phyloP scores from a whole-genome alignment of 1,139 yeast genomes.

The Lodderomyces margitis region DNA sequence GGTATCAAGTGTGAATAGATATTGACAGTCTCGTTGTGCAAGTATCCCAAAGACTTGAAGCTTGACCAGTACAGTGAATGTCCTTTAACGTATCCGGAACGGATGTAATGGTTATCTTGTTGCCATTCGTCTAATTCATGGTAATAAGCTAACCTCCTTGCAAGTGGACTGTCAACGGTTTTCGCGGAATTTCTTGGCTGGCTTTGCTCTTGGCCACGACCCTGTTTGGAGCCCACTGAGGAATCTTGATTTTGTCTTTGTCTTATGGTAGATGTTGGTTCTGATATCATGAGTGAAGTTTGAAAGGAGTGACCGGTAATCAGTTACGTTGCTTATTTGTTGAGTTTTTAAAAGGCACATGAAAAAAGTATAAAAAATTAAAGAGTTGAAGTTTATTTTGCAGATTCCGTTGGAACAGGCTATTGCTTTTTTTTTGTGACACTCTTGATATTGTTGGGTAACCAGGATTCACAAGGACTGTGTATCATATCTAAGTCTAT shows the following conservation, averaged over 20 bases:
- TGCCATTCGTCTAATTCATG: constrained; percentile 77
- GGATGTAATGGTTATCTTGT: constrained; percentile 76
- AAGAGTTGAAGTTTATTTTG: too few species aligned
- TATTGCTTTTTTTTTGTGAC: too few species aligned
- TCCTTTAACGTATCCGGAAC: constrained; percentile 71
- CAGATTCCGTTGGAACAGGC: too few species aligned
- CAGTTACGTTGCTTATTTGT: too few species aligned
- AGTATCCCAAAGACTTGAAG: constrained; percentile 54
- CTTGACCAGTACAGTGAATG: constrained; percentile 56
- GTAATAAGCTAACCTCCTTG: constrained; percentile 22
- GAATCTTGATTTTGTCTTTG: neutral
- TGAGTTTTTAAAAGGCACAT: too few species aligned
- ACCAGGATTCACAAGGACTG: too few species aligned
- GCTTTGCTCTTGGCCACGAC: neutral
- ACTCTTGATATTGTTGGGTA: too few species aligned
- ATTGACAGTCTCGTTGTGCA: constrained; percentile 87
- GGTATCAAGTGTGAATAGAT: constrained; percentile 82
- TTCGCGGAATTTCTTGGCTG: neutral
- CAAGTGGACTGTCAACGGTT: neutral
- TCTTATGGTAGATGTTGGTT: neutral
- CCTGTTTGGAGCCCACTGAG: neutral
- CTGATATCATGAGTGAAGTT: neutral
- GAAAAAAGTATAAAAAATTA: too few species aligned
- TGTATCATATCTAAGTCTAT: constrained; percentile 8
- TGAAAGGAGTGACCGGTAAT: too few species aligned